Conservation (phyloP, 73 alveolate species). For the Effrenium voratum region DNA sequence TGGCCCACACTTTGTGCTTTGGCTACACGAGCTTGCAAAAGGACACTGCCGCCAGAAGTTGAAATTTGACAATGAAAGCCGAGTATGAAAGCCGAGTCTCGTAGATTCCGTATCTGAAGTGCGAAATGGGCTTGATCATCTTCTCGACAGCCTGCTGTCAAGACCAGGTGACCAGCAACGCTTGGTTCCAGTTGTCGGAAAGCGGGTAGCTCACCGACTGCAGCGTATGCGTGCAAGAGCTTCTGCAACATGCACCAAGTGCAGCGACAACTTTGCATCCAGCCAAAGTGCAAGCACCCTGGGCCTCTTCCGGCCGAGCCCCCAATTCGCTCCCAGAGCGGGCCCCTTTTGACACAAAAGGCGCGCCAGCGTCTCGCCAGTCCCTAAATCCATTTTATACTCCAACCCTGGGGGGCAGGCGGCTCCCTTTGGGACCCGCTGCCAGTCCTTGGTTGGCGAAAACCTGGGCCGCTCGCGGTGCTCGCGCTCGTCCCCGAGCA, state of each 20-base stretch:
- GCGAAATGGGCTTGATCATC: constrained; percentile 84
- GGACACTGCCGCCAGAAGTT: neutral
- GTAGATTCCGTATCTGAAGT: constrained; percentile 74
- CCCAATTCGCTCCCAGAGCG: neutral
- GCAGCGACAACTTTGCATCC: neutral
- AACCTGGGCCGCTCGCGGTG: constrained; percentile 51
- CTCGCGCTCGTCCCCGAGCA: neutral
- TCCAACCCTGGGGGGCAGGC: constrained; percentile 91
- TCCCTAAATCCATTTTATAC: constrained; percentile 71
- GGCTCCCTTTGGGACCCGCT: constrained; percentile 93
- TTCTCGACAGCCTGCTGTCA: constrained; percentile 63
- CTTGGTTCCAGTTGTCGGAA: neutral
- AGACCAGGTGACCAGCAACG: neutral
- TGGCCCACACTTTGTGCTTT: too few relatives aligned
- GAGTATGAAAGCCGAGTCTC: constrained; percentile 2
- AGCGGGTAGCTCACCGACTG: neutral
- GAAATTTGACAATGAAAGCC: neutral
- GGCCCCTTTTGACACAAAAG: constrained; percentile 1
- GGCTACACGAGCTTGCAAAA: neutral
- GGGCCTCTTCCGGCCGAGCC: neutral
- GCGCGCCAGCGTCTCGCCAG: constrained; percentile 91
- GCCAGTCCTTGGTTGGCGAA: constrained; percentile 57
- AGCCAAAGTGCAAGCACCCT: neutral
- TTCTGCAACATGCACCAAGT: neutral
- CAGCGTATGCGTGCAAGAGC: neutral